These are phyloP conservation scores for Trifolium fragiferum DNA, from an alignment of 306 rosid species.

Conservation along the genomic window DNA sequence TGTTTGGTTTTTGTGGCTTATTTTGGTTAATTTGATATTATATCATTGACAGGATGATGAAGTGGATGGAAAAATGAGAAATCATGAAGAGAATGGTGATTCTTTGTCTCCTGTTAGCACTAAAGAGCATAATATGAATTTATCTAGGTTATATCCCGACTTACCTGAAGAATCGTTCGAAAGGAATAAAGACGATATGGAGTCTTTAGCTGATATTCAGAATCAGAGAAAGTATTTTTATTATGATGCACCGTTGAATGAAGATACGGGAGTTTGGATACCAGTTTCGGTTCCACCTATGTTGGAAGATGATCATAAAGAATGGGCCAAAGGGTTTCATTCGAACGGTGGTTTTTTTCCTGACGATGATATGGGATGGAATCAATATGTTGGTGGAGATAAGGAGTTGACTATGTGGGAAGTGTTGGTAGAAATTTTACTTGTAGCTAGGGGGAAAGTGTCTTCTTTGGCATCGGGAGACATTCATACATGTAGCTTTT, in stretches of 20 bases:
- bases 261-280: slow-evolving; percentile 96
- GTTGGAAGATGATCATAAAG: slow-evolving; percentile 77
- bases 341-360: slow-evolving; percentile 87
- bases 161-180: slow-evolving; percentile 41
- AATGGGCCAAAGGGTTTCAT: slow-evolving; percentile 70
- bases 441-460: slow-evolving; percentile 83
- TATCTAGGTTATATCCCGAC: slow-evolving; percentile 48
- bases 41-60: slow-evolving; percentile 48
- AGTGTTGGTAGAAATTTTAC: slow-evolving; percentile 87
- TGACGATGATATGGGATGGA: slow-evolving; percentile 86
- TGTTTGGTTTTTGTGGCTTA: not conserved
- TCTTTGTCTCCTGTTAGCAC: slow-evolving; percentile 36
- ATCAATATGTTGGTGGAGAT: slow-evolving; percentile 69
- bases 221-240: slow-evolving; percentile 67
- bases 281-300: slow-evolving; percentile 98
- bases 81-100: slow-evolving; percentile 32
- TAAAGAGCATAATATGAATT: slow-evolving; percentile 32
- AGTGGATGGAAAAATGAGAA: slow-evolving; percentile 37
- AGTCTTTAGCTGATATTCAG: slow-evolving; percentile 43
- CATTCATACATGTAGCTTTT: slow-evolving; percentile 46
- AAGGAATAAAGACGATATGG: slow-evolving; percentile 42
- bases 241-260: slow-evolving; percentile 72
- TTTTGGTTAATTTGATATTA: slow-evolving; percentile 35
- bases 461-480: slow-evolving; percentile 72
- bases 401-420: slow-evolving; percentile 98